phyloP scores from a whole-genome alignment of 768 basidiomycete genomes.

The Pleurotus tuoliensis region DNA sequence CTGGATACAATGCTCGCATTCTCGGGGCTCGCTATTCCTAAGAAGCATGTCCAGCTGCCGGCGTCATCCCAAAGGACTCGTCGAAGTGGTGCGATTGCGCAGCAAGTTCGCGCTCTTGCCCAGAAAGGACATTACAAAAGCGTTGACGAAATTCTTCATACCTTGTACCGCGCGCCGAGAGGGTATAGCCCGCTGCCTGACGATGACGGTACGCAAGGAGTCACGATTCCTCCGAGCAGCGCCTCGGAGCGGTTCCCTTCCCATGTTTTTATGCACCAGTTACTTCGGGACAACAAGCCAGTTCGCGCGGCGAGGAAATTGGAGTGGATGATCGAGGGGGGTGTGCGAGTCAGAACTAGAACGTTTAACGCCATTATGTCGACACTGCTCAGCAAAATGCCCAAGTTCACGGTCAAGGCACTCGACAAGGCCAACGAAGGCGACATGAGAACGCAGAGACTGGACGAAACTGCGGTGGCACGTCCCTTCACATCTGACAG shows the following conservation, averaged over 20 bases:
- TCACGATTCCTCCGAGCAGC: no score
- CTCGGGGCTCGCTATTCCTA: no score
- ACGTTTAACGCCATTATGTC: not conserved
- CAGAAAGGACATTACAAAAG: no score
- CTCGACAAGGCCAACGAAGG: not conserved
- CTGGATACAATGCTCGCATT: no score
- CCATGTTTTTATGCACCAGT: not conserved
- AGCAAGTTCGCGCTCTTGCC: no score
- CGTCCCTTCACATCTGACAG: not conserved
- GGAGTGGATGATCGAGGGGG: not conserved
- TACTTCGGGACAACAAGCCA: not conserved
- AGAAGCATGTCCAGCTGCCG: no score
- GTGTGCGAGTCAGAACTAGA: not conserved
- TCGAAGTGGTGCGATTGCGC: no score
- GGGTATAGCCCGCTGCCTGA: no score
- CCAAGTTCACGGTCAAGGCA: not conserved
- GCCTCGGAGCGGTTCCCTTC: not conserved
- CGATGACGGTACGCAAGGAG: no score
- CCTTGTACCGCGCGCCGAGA: no score
- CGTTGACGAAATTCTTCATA: no score
- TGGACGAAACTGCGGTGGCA: not conserved
- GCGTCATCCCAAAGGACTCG: no score
- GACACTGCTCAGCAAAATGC: not conserved
- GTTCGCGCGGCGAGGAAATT: not conserved
- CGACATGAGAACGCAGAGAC: not conserved